Evolutionary conservation across 176 grass and related monocot genomes (phyloP).

Genomic region (Zea luxurians): DNA sequence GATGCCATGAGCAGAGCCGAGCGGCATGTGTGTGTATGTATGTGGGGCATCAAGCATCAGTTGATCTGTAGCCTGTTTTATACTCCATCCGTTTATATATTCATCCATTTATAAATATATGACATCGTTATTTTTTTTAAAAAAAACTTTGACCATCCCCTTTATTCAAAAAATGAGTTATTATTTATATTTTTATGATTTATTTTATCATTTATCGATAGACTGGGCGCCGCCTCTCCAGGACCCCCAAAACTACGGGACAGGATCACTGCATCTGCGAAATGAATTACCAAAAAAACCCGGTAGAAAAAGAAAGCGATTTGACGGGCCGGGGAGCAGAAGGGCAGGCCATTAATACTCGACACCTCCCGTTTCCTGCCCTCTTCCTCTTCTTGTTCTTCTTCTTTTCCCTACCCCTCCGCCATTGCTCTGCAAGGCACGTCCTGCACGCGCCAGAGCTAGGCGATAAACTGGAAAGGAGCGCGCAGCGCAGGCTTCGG

Average conservation of each 20-base stretch:
- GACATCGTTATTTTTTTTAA: no score
- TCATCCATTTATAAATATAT: no score
- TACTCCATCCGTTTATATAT: no score
- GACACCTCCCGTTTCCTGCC: slow-evolving; percentile 28
- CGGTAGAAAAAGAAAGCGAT: slow-evolving; percentile 18
- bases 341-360: slow-evolving; percentile 34
- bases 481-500: neutral
- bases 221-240: neutral
- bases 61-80: neutral
- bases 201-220: neutral
- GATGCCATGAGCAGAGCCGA: neutral
- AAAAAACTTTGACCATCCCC: no score
- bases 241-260: slow-evolving; percentile 9
- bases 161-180: no score
- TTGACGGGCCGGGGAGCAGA: slow-evolving; percentile 21
- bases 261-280: slow-evolving; percentile 30
- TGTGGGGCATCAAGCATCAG: neutral
- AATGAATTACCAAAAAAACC: slow-evolving; percentile 29
- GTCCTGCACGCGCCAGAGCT: slow-evolving; percentile 13
- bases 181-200: no score
- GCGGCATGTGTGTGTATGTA: neutral
- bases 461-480: neutral
- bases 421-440: slow-evolving; percentile 1
- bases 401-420: neutral
- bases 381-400: neutral